These are phyloP conservation scores for Pythium coloratum DNA, from an alignment of 352 stramenopile species.

Conservation along the genomic window DNA sequence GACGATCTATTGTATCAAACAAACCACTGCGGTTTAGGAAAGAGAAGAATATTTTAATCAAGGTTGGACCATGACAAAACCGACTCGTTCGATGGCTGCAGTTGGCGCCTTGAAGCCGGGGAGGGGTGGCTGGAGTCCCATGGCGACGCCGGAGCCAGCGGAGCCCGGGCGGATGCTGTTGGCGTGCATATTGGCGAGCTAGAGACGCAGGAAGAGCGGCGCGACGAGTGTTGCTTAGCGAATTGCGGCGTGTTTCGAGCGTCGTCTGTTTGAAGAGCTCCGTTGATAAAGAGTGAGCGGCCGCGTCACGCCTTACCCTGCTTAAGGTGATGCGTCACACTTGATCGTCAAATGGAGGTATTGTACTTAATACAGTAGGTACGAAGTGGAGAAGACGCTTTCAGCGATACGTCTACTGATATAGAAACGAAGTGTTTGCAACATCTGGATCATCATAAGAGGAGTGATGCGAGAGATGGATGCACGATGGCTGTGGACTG, in stretches of 20 bases:
- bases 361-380: neutral
- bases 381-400: no score
- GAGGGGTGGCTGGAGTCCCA: conserved; percentile 24
- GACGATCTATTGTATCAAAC: conserved; percentile 45
- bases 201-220: neutral
- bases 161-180: conserved; percentile 18
- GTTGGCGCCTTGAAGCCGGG: conserved; percentile 48
- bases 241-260: neutral
- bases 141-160: conserved; percentile 16
- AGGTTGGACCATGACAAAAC: neutral
- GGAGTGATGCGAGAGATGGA: neutral
- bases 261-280: conserved; percentile 9
- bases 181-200: conserved; percentile 17
- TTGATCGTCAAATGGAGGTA: neutral
- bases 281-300: neutral
- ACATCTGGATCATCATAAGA: neutral
- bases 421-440: neutral
- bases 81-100: conserved; percentile 55
- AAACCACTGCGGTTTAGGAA: no score
- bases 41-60: no score
- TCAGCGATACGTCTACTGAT: neutral
- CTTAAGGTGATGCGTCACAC: neutral
- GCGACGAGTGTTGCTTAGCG: neutral
- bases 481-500: neutral
- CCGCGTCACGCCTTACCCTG: conserved; percentile 9